Evolutionary conservation across 768 basidiomycete species (phyloP).

Genomic region (Tylopilus subfusipes): DNA sequence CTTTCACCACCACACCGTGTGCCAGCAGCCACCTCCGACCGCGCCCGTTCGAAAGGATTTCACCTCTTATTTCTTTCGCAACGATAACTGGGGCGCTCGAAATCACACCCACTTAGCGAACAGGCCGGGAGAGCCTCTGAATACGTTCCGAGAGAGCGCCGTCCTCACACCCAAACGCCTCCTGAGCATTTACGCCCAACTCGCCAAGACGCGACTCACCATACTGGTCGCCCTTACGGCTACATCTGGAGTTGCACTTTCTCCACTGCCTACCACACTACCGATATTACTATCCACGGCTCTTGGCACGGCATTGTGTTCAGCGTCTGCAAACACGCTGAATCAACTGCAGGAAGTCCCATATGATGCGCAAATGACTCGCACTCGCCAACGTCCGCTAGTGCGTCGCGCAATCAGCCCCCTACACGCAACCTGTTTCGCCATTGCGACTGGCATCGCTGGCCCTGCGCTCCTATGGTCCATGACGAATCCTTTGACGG

Average conservation of each 20-base stretch:
- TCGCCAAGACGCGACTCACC: constrained; percentile 83
- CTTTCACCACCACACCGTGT: background rate
- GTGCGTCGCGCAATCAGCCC: constrained; percentile 83
- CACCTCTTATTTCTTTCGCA: constrained; percentile 65
- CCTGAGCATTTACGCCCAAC: constrained; percentile 67
- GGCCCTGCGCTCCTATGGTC: constrained; percentile 77
- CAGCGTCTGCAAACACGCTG: constrained; percentile 89
- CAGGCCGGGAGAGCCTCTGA: constrained; percentile 14
- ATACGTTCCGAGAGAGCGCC: constrained; percentile 36
- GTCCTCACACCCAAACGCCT: constrained; percentile 50
- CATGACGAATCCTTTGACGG: constrained; percentile 85
- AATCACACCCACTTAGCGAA: constrained; percentile 11
- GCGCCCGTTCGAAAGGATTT: constrained; percentile 26
- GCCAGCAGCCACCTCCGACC: background rate
- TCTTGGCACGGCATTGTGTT: constrained; percentile 84
- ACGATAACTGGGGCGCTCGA: constrained; percentile 47
- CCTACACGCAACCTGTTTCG: constrained; percentile 81
- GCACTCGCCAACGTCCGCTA: constrained; percentile 85
- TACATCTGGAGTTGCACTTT: constrained; percentile 90
- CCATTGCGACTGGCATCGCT: constrained; percentile 65
- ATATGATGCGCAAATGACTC: constrained; percentile 93
- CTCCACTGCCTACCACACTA: constrained; percentile 79
- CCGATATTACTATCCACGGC: constrained; percentile 86
- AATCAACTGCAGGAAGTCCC: constrained; percentile 96
- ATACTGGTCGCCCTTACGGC: constrained; percentile 83